Evolutionary conservation across 2,329 filamentous ascomycete species (phyloP).

Genomic region (Alternaria gaisen): DNA sequence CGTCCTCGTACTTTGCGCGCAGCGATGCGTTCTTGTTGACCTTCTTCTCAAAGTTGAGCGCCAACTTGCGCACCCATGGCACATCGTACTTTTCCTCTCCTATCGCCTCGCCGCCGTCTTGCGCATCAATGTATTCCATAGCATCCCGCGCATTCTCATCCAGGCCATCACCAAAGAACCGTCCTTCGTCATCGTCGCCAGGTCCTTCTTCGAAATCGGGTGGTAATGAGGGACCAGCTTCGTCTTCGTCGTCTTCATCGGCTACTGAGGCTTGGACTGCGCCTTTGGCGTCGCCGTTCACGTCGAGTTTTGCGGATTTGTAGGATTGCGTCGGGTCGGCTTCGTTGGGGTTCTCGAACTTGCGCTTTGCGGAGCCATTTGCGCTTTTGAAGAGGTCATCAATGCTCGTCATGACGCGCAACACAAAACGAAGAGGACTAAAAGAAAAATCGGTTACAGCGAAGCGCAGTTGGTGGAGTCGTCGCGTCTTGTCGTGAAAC

Average conservation of each 20-base stretch:
- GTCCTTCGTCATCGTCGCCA: slow-evolving; percentile 81
- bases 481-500: slow-evolving; percentile 13
- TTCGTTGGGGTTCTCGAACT: slow-evolving; percentile 64
- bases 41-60: slow-evolving; percentile 85
- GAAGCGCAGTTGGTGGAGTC: slow-evolving; percentile 9
- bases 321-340: slow-evolving; percentile 66
- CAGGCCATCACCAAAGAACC: slow-evolving; percentile 95
- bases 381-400: slow-evolving; percentile 71
- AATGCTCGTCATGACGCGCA: slow-evolving; percentile 63
- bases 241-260: slow-evolving; percentile 56
- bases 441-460: neutral
- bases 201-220: slow-evolving; percentile 65
- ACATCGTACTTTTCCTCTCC: slow-evolving; percentile 80
- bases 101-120: slow-evolving; percentile 63
- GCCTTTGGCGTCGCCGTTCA: slow-evolving; percentile 60
- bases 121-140: slow-evolving; percentile 84
- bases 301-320: slow-evolving; percentile 66
- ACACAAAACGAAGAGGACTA: neutral
- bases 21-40: slow-evolving; percentile 92
- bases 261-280: slow-evolving; percentile 59
- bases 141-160: slow-evolving; percentile 81
- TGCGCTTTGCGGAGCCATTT: slow-evolving; percentile 63
- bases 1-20: slow-evolving; percentile 81
- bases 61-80: slow-evolving; percentile 82
- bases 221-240: slow-evolving; percentile 63